These are phyloP conservation scores for Magnusiomyces tetraspermus DNA, from an alignment of 1,139 yeast species.

Conservation along the genomic window DNA sequence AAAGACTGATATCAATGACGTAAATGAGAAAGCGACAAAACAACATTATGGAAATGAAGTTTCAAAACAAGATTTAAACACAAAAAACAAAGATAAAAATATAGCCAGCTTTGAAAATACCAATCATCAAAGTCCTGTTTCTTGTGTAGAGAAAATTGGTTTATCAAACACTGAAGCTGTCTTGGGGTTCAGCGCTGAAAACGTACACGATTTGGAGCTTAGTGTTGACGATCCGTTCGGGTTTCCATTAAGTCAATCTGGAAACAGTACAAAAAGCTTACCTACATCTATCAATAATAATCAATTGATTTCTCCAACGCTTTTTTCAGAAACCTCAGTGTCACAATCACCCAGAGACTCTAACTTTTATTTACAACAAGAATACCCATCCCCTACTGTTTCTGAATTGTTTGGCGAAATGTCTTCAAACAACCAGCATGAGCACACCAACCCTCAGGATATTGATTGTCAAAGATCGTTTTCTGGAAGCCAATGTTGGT, in stretches of 20 bases:
- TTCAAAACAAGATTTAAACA: not conserved
- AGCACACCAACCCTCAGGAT: not conserved
- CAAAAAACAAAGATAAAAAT: too few relatives aligned
- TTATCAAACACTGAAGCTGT: too few relatives aligned
- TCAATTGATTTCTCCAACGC: not conserved
- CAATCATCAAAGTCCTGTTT: too few relatives aligned
- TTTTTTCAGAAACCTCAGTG: not conserved
- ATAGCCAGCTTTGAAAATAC: too few relatives aligned
- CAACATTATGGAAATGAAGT: not conserved
- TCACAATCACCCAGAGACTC: not conserved
- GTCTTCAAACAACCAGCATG: not conserved
- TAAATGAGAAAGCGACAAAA: not conserved
- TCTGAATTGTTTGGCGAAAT: not conserved
- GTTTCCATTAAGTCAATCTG: not conserved
- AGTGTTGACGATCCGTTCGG: constrained; percentile 1
- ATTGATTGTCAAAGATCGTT: not conserved
- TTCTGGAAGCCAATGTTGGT: not conserved
- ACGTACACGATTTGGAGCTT: not conserved
- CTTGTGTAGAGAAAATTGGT: too few relatives aligned
- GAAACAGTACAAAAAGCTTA: not conserved
- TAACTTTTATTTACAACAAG: not conserved
- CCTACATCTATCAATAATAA: not conserved
- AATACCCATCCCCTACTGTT: constrained; percentile 1
- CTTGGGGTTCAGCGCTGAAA: not conserved
- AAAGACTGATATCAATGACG: too few relatives aligned